A percentile compares a stretch with the other conserved stretches of the same genome.
Conservation (phyloP, 164 flowering plant genomes). For the Vitis rotundifolia region DNA sequence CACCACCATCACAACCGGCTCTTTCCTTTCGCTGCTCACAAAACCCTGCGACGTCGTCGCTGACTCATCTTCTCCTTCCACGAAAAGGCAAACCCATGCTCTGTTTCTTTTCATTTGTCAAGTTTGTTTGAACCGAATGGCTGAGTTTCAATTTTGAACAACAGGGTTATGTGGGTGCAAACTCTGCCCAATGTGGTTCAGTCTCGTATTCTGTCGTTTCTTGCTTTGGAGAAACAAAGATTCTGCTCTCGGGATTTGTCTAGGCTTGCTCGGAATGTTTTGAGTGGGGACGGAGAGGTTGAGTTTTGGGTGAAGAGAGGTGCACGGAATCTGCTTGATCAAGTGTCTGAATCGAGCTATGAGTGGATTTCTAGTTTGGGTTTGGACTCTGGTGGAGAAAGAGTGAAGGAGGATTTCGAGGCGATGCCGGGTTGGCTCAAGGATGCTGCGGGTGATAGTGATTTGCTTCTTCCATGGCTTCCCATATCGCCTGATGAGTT, state of each 20-base stretch:
- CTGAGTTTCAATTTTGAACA: not conserved
- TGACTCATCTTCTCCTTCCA: slow-evolving; percentile 25
- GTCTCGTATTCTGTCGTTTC: slow-evolving; percentile 62
- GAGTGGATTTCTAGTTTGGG: slow-evolving; percentile 33
- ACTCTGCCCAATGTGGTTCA: slow-evolving; percentile 65
- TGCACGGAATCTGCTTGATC: slow-evolving; percentile 65
- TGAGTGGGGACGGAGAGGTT: slow-evolving; percentile 26
- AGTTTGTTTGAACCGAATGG: not conserved
- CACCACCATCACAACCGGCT: slow-evolving; percentile 34
- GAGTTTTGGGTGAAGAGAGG: slow-evolving; percentile 81
- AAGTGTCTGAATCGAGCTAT: slow-evolving; percentile 35
- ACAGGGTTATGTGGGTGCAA: slow-evolving; percentile 63
- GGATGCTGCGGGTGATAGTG: slow-evolving; percentile 14
- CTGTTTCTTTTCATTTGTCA: not conserved
- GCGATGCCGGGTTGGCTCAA: slow-evolving; percentile 61
- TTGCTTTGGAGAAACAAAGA: slow-evolving; percentile 41
- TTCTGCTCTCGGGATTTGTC: slow-evolving; percentile 44
- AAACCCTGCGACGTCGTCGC: slow-evolving; percentile 30
- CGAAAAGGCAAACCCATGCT: slow-evolving; percentile 24
- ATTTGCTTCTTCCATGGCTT: slow-evolving; percentile 67
- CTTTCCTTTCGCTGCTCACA: slow-evolving; percentile 63
- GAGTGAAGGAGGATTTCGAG: slow-evolving; percentile 44
- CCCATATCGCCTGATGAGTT: slow-evolving; percentile 44
- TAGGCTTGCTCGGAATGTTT: slow-evolving; percentile 40
- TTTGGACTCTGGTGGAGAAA: slow-evolving; percentile 34